Conservation (phyloP, 2,329 filamentous ascomycete genomes). For the Myriangium duriaei region DNA sequence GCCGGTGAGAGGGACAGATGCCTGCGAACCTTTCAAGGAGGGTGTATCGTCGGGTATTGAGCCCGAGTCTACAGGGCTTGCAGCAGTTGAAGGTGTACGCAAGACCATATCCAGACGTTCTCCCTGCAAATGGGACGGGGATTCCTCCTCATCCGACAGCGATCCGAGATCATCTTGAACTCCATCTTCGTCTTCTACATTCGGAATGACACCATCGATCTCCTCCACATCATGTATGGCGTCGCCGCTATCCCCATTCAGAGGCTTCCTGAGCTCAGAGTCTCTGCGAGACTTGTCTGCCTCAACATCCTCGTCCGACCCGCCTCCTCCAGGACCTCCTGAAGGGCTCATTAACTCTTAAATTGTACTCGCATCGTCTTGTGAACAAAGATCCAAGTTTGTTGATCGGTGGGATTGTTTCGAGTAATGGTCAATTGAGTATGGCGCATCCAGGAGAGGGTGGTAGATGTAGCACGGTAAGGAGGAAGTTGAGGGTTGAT, state of each 20-base stretch:
- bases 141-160: conserved; percentile 9
- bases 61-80: conserved; percentile 55
- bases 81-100: conserved; percentile 8
- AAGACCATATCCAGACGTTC: conserved; percentile 8
- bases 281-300: conserved; percentile 22
- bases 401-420: no score
- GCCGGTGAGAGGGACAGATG: conserved; percentile 47
- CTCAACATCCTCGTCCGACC: conserved; percentile 41
- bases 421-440: no score
- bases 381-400: no score
- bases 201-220: conserved; percentile 15
- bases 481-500: no score
- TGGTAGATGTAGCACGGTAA: no score
- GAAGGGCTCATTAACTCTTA: conserved; percentile 5
- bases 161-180: conserved; percentile 11
- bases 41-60: conserved; percentile 76
- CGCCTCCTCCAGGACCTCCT: conserved; percentile 34
- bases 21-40: conserved; percentile 55
- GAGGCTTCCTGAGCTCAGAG: conserved; percentile 4
- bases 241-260: conserved; percentile 10
- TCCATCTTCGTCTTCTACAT: conserved; percentile 13
- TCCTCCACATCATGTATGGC: conserved; percentile 20
- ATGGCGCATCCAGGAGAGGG: no score
- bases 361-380: not conserved
- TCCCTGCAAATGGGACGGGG: conserved; percentile 13